Percentiles rank a stretch among this genome's conserved stretches.
Evolutionary conservation across 116 monocot genomes (phyloP).

Genomic region (Zostera marina): DNA sequence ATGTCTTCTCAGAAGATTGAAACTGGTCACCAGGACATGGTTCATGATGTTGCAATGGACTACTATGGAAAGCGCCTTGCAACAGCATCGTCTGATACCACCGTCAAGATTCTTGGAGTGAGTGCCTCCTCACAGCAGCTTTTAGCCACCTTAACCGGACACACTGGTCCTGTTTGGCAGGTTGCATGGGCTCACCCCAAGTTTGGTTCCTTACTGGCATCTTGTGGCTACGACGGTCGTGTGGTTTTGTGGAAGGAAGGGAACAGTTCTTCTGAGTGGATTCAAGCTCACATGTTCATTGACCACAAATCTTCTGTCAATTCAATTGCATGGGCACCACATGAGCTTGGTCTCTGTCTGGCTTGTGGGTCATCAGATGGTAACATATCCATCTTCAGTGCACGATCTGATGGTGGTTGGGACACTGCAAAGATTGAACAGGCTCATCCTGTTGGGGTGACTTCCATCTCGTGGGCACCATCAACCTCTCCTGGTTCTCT

Average conservation of each 20-base stretch:
- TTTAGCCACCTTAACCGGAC: constrained; percentile 69
- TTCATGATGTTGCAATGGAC: constrained; percentile 82
- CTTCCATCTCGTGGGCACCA: constrained; percentile 65
- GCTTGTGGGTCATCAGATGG: constrained; percentile 76
- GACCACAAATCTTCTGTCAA: constrained; percentile 70
- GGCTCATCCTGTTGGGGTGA: constrained; percentile 68
- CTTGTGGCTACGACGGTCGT: constrained; percentile 69
- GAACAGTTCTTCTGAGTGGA: constrained; percentile 38
- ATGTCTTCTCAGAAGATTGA: constrained; percentile 87
- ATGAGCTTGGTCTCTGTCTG: constrained; percentile 55
- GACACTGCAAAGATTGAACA: constrained; percentile 48
- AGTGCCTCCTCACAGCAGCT: constrained; percentile 50
- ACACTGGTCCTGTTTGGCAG: constrained; percentile 82
- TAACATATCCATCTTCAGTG: constrained; percentile 54
- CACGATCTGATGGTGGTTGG: constrained; percentile 51
- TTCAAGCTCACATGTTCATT: constrained; percentile 31
- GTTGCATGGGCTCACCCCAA: constrained; percentile 85
- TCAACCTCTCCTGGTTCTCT: constrained; percentile 49
- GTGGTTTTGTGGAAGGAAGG: constrained; percentile 84
- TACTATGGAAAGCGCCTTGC: constrained; percentile 81
- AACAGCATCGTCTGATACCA: constrained; percentile 58
- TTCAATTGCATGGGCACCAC: constrained; percentile 64
- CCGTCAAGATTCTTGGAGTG: constrained; percentile 72
- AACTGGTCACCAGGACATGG: constrained; percentile 73
- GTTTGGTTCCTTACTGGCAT: constrained; percentile 68